Percentiles rank a stretch among this genome's conserved stretches.
phyloP scores from a whole-genome alignment of 2,329 filamentous ascomycete genomes.

The Scopulariopsis brevicaulis region DNA sequence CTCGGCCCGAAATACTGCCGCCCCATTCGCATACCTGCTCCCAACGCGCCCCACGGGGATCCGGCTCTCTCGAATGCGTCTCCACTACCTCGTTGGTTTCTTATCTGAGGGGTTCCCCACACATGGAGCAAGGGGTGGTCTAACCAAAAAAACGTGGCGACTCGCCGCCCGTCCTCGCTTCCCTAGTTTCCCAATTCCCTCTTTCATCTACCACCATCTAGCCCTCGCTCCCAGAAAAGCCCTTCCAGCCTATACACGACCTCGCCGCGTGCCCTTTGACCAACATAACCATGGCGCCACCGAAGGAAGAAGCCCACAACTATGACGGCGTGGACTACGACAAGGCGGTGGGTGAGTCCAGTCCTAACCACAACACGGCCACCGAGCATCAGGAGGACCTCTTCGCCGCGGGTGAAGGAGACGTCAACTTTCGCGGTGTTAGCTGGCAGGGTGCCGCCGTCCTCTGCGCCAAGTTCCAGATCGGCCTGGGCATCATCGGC shows the following conservation, averaged over 20 bases:
- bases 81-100: not conserved
- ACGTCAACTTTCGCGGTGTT: slow-evolving; percentile 16
- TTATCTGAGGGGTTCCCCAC: not conserved
- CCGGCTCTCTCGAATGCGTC: not conserved
- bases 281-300: not conserved
- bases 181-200: not conserved
- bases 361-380: not conserved
- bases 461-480: slow-evolving; percentile 24
- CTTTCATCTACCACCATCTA: not conserved
- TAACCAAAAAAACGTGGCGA: not conserved
- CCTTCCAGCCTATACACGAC: not conserved
- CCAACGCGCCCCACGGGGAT: not conserved
- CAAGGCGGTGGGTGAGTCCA: not conserved
- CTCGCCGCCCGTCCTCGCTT: not conserved
- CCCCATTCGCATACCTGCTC: not conserved
- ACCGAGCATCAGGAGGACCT: not conserved
- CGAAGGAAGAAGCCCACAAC: not conserved
- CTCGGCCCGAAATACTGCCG: not conserved
- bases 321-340: not conserved
- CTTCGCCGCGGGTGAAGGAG: not conserved
- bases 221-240: not conserved
- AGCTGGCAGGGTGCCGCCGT: slow-evolving; percentile 27
- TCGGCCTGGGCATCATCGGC: slow-evolving; percentile 14
- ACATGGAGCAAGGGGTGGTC: not conserved
- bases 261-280: not conserved